Percentiles rank a stretch among this genome's conserved stretches.
Evolutionary conservation across 2,329 filamentous ascomycete genomes (phyloP).

Genomic region (Talaromyces rugulosus): DNA sequence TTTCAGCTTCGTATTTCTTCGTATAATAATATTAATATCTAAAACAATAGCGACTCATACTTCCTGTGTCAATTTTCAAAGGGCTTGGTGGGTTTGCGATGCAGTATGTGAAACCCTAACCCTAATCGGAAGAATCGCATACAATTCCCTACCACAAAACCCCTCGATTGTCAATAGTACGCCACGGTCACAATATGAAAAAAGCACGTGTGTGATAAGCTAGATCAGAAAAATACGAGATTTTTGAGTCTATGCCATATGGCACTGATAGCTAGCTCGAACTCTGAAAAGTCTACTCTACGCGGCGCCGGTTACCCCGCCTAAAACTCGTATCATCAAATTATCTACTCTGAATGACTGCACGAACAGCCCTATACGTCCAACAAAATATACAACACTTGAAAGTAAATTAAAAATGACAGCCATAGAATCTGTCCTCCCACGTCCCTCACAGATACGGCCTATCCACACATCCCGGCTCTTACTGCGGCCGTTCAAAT

Average conservation of each 20-base stretch:
- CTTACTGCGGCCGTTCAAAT: neutral
- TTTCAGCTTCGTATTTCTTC: neutral
- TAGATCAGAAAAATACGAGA: neutral
- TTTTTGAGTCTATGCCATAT: neutral
- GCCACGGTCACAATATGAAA: neutral
- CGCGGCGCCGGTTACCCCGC: neutral
- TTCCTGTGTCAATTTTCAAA: neutral
- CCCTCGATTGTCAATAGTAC: too few species aligned
- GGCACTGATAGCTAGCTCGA: neutral
- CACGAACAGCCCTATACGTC: too few species aligned
- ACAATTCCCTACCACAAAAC: too few species aligned
- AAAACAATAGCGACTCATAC: neutral
- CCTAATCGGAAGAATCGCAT: neutral
- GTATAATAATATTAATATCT: neutral
- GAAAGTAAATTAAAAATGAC: neutral
- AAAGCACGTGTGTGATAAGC: neutral
- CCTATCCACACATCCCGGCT: constrained; percentile 2
- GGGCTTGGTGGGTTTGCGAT: neutral
- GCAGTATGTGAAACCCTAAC: neutral
- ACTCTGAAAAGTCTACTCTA: neutral
- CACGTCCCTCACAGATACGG: neutral
- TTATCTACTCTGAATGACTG: neutral
- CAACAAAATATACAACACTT: neutral
- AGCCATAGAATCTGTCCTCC: neutral
- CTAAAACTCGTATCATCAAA: neutral